A percentile compares a stretch with the other conserved stretches of the same genome.
Conservation (phyloP, 1,139 yeast genomes). For the Chernovozyma aurita region DNA sequence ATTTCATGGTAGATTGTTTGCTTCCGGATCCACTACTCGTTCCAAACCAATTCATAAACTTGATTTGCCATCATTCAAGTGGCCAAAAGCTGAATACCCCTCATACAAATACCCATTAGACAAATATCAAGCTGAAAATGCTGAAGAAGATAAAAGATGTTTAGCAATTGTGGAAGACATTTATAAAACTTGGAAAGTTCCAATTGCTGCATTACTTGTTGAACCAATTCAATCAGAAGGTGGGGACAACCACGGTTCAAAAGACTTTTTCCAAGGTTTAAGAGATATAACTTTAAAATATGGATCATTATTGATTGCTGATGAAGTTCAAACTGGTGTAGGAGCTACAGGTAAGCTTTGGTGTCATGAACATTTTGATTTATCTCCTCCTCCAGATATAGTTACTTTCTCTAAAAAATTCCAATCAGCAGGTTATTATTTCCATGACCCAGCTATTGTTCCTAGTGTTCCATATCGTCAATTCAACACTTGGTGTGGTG, state of each 20-base stretch:
- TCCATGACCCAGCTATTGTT: conserved; percentile 62
- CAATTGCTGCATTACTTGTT: conserved; percentile 71
- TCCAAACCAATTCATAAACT: conserved; percentile 82
- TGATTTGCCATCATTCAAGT: conserved; percentile 77
- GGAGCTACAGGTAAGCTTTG: conserved; percentile 83
- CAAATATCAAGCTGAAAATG: conserved; percentile 49
- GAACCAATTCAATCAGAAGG: conserved; percentile 88
- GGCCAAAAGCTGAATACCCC: conserved; percentile 88
- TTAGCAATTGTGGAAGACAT: conserved; percentile 54
- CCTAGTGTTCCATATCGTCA: conserved; percentile 77
- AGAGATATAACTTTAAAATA: conserved; percentile 66
- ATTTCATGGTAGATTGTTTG: conserved; percentile 82
- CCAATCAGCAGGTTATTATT: conserved; percentile 84
- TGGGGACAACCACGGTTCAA: conserved; percentile 81
- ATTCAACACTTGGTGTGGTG: conserved; percentile 92
- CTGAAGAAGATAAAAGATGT: conserved; percentile 64
- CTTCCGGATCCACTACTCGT: conserved; percentile 72
- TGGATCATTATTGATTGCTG: conserved; percentile 68
- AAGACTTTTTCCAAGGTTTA: conserved; percentile 71
- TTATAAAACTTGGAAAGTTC: conserved; percentile 53
- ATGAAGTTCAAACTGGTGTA: conserved; percentile 85
- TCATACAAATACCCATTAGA: conserved; percentile 69
- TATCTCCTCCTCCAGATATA: conserved; percentile 71
- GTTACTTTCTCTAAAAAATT: conserved; percentile 83
- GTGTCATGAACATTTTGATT: conserved; percentile 82